phyloP scores from a whole-genome alignment of 2,329 filamentous ascomycete genomes.

The Fusarium sp. region DNA sequence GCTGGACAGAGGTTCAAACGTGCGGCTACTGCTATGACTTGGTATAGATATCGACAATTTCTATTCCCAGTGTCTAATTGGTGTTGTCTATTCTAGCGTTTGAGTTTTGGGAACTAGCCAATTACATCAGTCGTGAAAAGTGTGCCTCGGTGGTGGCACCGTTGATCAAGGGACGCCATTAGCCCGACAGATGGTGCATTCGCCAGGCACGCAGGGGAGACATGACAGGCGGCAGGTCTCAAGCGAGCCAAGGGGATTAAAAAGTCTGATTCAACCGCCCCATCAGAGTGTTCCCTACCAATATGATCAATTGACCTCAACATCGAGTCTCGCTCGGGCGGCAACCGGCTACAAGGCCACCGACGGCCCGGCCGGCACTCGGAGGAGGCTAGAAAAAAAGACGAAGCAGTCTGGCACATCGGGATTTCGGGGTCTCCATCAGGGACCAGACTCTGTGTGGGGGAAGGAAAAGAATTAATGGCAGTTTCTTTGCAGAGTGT shows the following conservation, averaged over 20 bases:
- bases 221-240: not conserved
- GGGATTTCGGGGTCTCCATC: slow-evolving; percentile 43
- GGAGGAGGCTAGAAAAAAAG: slow-evolving; percentile 28
- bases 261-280: not conserved
- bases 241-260: not conserved
- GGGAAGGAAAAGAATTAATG: slow-evolving; percentile 17
- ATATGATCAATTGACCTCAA: not conserved
- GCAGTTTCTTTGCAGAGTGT: rapidly evolving
- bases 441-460: slow-evolving; percentile 26
- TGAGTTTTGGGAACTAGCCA: not conserved
- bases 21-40: not conserved
- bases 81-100: not conserved
- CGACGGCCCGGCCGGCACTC: slow-evolving; percentile 42
- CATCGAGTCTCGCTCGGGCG: slow-evolving; percentile 8
- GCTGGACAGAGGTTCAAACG: not conserved
- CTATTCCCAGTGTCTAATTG: not conserved
- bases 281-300: not conserved
- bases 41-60: not conserved
- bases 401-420: slow-evolving; percentile 24
- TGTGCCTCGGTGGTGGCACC: not conserved
- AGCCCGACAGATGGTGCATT: not conserved
- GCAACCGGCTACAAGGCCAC: slow-evolving; percentile 36
- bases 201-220: not conserved
- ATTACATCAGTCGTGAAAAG: not conserved
- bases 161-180: not conserved